Conservation (phyloP, 768 basidiomycete species). For the Serendipita vermifera region DNA sequence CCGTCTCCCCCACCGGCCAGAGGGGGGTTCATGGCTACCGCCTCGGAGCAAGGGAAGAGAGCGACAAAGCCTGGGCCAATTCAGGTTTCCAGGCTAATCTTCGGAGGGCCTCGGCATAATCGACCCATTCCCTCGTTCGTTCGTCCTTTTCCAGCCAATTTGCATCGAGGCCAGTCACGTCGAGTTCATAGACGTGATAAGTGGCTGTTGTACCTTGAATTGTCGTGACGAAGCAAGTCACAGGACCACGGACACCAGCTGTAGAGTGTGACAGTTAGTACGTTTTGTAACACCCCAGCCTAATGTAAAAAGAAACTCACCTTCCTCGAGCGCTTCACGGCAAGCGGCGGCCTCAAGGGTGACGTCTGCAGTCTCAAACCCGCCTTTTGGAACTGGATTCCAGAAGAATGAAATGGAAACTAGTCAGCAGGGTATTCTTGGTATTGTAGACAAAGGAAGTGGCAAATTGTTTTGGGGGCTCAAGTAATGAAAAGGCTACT, state of each 20-base stretch:
- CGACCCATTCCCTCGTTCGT: constrained; percentile 76
- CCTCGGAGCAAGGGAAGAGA: constrained; percentile 3
- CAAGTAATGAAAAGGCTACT: constrained; percentile 31
- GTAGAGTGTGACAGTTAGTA: constrained; percentile 19
- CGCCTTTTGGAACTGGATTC: constrained; percentile 74
- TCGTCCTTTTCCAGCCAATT: constrained; percentile 75
- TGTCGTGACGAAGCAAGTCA: constrained; percentile 74
- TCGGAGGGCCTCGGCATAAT: constrained; percentile 64
- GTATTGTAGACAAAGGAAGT: neutral
- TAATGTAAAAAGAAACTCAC: constrained; percentile 76
- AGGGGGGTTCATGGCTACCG: neutral
- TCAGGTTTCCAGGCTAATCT: constrained; percentile 78
- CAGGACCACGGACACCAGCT: constrained; percentile 82
- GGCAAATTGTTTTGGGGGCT: neutral
- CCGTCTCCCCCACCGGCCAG: no score
- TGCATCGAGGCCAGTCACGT: constrained; percentile 50
- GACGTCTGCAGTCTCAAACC: constrained; percentile 74
- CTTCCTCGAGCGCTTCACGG: constrained; percentile 91
- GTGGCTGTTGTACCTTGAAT: constrained; percentile 66
- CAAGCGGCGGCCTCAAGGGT: constrained; percentile 76
- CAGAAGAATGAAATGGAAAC: neutral
- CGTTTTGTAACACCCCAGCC: constrained; percentile 25
- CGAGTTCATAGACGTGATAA: constrained; percentile 85
- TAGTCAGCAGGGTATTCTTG: neutral
- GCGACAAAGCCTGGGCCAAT: constrained; percentile 42